Evolutionary conservation across 2,329 filamentous ascomycete species (phyloP), one percentile per base, ranked within the genome.

Genomic region (Penicillium expansum): DNA sequence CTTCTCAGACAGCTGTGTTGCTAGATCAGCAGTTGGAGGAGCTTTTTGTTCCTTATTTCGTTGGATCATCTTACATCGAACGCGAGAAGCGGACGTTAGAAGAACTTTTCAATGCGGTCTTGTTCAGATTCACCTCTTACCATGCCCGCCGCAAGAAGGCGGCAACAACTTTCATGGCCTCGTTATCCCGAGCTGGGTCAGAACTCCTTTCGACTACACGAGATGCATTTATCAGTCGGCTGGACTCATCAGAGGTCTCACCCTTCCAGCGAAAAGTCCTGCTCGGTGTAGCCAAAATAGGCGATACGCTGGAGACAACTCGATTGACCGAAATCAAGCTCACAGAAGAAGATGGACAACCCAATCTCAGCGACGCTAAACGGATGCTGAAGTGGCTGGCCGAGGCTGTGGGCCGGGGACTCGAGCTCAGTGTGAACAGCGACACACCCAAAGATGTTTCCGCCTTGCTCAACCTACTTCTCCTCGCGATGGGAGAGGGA

Each of bases 301-400:
- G 82, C 62, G 87, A 92, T 61, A 85, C 90, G 48, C 67, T 64
- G 3, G 87, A 87, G 59, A 86, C 83, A 62, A 69, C 72, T 24
- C 86, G 88, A 68, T 90, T 91, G 73, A 88, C 89, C 64, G 92
- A 96, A 51, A 91, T 96, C 56, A 92, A 96, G 70, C 89, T 97
- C 32, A 87, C 88, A 0, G 94, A 97, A 58, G 87, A 93, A 69
- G 93, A 99, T 68, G 94, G 94, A 33, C 82, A 86, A 55, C 79
- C 97, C 27, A 93, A 87, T 64, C 80, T 95, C 5, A 81, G 86
- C n/a, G 92, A 90, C 71, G 91, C 92, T n/a, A 97, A 97, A 77
- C 85, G 94, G 56, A 99, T 99, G 92, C 83, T 99, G 58, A 95
- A 91, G 71, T 99, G 94, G 94, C 80, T 99, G 39, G 94, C 94